Base-by-base conservation (phyloP, 2,329 filamentous ascomycete genomes). In the Drechmeria coniospora region DNA sequence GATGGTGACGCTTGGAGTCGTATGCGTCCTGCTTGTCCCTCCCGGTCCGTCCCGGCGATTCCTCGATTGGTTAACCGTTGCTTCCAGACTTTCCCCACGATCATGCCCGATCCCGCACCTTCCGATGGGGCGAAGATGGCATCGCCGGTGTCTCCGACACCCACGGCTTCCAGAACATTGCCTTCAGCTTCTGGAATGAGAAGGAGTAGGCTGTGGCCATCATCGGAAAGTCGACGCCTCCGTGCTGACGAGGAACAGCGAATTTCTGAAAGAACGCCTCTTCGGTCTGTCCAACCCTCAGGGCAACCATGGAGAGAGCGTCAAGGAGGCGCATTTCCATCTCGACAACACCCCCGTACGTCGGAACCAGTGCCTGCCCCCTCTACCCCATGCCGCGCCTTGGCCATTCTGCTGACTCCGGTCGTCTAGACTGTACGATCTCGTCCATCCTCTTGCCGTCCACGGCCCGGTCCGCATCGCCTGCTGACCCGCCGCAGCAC, bases 261-360 rank as follows among this genome's bases (percentile, higher is more conserved):
- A 83, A 31, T 92, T 87, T 49, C 65, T 95, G 43, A 95, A 95
- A 56, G 90, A 95, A 54, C 76, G 90, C 37, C 69, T 95, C 4
- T 95, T 94, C 48, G 87, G 87, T 30, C 65, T 95, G 30, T 93
- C 87, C 27, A 95, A 95, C 50, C 86, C 87, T 3, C 83, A 95
- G 56, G 87, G 87, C 40, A 94, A 94, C 47, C 90, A 95, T 58
- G 90, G 90, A 38, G 90, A 95, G 59, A 92, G 83, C 50, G 68
- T 95, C 62, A 95, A 94, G 55, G 87, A 95, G 58, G 82, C 80
- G 30, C 84, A 95, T 56, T 95, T 94, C 47, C 87, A 95, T 53
- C 58, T 94, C 32, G 87, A 95, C 56, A 95, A 95, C 51, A 92
- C 82, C 16, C 87, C 87, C 32, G 57, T 64, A 41, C 58, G 64